A percentile compares a stretch with the other conserved stretches of the same genome.
These are phyloP conservation scores for Coleophoma crateriformis DNA, from an alignment of 2,329 filamentous ascomycete genomes.

Conservation along the genomic window DNA sequence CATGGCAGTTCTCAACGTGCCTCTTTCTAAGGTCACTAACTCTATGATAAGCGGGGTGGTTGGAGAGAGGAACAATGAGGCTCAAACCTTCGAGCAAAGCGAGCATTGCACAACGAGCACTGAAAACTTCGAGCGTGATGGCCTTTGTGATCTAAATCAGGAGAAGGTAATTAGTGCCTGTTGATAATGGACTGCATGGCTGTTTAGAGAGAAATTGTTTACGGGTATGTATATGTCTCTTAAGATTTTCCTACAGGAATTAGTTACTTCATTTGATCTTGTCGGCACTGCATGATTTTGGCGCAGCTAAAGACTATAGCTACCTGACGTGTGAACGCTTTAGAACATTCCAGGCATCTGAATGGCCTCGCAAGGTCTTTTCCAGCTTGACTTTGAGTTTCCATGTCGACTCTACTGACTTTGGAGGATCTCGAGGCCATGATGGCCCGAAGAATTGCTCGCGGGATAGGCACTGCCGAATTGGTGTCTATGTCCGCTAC, in stretches of 20 bases:
- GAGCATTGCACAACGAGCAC: conserved; percentile 3
- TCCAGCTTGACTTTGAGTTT: too few species aligned
- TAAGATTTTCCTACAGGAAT: conserved; percentile 3
- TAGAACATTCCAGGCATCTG: conserved; percentile 1
- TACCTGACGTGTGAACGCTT: conserved; percentile 5
- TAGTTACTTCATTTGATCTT: not conserved
- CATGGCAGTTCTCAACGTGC: conserved; percentile 6
- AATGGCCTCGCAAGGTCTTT: conserved; percentile 1
- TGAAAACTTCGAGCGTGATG: conserved; percentile 2
- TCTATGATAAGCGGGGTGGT: not conserved
- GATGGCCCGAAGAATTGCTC: too few species aligned
- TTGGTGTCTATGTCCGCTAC: too few species aligned
- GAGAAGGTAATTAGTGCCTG: not conserved
- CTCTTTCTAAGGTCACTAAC: conserved; percentile 3
- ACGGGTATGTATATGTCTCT: conserved; percentile 5
- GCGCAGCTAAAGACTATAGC: not conserved
- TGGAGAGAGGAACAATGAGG: not conserved
- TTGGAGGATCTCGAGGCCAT: too few species aligned
- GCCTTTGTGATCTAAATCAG: conserved; percentile 3
- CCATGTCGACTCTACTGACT: too few species aligned
- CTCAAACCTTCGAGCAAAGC: conserved; percentile 4
- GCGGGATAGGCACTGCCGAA: too few species aligned
- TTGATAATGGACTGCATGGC: not conserved
- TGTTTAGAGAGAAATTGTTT: not conserved
- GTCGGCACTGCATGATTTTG: not conserved